Evolutionary conservation across 2,329 filamentous ascomycete species (phyloP), one percentile per base, ranked within the genome.

Genomic region (Mycocentrospora acerina): DNA sequence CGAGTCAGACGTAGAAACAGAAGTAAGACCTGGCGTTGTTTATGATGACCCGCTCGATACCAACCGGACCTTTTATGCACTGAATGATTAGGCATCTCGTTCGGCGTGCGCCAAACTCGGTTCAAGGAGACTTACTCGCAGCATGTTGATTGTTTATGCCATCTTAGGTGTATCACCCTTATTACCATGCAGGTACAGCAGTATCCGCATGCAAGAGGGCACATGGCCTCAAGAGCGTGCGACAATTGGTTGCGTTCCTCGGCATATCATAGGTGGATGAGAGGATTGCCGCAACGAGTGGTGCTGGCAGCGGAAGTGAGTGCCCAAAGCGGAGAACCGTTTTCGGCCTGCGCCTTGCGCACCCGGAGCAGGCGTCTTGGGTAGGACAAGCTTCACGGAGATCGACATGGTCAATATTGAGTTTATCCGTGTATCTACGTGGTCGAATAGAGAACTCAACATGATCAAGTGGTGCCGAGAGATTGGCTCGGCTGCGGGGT

Each of bases 321-420:
- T 22, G n/a, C n/a, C n/a, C n/a, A n/a, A n/a, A 22, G 19, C 19
- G 9, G 19, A 9, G 19, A 9, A 22, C 19, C 5, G 5, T 22
- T 22, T 5, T 22, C 19, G 19, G 19, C 19, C 9, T 5, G 19
- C 19, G 19, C 19, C 19, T 22, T 22, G 19, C 19, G 19, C 5
- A 9, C 32, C n/a, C 33, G 37, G 37, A 17, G 42, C 22, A 35
- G 13, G 11, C n/a, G 32, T 30, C 42, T 37, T 14, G 22, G 31
- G 14, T n/a, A 28, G 37, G 34, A 29, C 32, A 44, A 16, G 34
- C 24, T 27, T 14, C 27, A 13, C 7, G n/a, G 14, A 16, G 37
- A 41, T 41, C 42, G 22, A 15, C 37, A 7, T 14, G 26, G 14
- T 41, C 35, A 40, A 44, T 44, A 40, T 44, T 22, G 26, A 30